These are phyloP conservation scores for Annulohypoxylon truncatum DNA, from an alignment of 2,329 filamentous ascomycete species.

Conservation along the genomic window DNA sequence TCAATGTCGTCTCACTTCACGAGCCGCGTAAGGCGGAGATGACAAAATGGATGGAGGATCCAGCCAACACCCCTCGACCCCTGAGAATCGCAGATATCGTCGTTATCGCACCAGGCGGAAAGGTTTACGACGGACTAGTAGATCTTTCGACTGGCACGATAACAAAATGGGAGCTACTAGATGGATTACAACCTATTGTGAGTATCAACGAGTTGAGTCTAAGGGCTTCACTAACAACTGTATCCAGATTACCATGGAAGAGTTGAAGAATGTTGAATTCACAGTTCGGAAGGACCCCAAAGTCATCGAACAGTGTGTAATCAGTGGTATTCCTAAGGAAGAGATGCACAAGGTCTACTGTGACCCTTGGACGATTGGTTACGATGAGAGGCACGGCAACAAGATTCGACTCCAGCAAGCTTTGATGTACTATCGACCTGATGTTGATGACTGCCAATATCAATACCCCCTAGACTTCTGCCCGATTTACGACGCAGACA, in stretches of 20 bases:
- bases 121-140: slow-evolving; percentile 85
- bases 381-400: slow-evolving; percentile 88
- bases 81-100: slow-evolving; percentile 83
- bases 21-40: slow-evolving; percentile 89
- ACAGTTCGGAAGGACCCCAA: slow-evolving; percentile 81
- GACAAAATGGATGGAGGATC: slow-evolving; percentile 79
- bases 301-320: slow-evolving; percentile 89
- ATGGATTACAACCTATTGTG: slow-evolving; percentile 84
- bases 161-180: slow-evolving; percentile 77
- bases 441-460: slow-evolving; percentile 89
- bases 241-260: slow-evolving; percentile 85
- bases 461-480: slow-evolving; percentile 93
- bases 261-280: slow-evolving; percentile 82
- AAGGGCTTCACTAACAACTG: slow-evolving; percentile 10
- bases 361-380: slow-evolving; percentile 96
- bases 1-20: slow-evolving; percentile 86
- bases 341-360: slow-evolving; percentile 98
- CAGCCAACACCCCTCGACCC: slow-evolving; percentile 70
- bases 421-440: slow-evolving; percentile 93
- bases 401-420: slow-evolving; percentile 86
- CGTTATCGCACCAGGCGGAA: slow-evolving; percentile 80
- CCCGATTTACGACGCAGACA: slow-evolving; percentile 87
- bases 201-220: slow-evolving; percentile 43
- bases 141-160: slow-evolving; percentile 76
- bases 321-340: slow-evolving; percentile 81